A percentile compares a stretch with the other conserved stretches of the same genome.
These are phyloP conservation scores for Fusarium scirpi DNA, from an alignment of 2,329 filamentous ascomycete genomes.

Conservation along the genomic window DNA sequence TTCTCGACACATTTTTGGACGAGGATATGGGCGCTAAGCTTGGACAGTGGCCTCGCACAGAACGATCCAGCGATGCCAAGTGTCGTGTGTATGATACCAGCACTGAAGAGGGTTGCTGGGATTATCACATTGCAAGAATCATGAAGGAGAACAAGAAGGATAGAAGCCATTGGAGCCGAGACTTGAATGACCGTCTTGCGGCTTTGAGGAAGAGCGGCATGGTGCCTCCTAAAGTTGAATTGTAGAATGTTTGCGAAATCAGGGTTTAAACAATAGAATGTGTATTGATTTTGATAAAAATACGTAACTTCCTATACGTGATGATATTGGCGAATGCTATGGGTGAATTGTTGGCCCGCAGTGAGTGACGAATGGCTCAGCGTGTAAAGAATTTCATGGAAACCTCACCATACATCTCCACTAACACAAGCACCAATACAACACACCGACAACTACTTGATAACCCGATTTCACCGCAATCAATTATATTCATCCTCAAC, in stretches of 20 bases:
- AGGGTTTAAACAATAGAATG: neutral
- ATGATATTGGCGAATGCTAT: conserved; percentile 1
- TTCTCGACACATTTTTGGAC: conserved; percentile 76
- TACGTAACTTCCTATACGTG: neutral
- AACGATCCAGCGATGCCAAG: conserved; percentile 50
- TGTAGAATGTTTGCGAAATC: conserved; percentile 47
- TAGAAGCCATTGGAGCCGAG: conserved; percentile 60
- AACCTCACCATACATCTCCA: neutral
- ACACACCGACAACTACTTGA: neutral
- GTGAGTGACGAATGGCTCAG: conserved; percentile 15
- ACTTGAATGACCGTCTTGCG: conserved; percentile 54
- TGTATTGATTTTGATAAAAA: neutral
- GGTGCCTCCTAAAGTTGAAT: conserved; percentile 46
- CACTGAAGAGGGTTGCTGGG: conserved; percentile 68
- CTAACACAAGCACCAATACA: conserved; percentile 4
- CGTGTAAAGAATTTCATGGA: conserved; percentile 33
- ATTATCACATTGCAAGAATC: conserved; percentile 62
- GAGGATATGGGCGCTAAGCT: conserved; percentile 69
- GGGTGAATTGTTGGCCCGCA: conserved; percentile 12
- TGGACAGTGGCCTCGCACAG: conserved; percentile 65
- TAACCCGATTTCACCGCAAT: neutral
- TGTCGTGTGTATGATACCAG: conserved; percentile 51
- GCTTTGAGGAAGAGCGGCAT: conserved; percentile 48
- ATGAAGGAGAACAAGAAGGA: conserved; percentile 53
- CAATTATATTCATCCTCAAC: neutral